These are phyloP conservation scores for Protea cynaroides DNA, from an alignment of 164 flowering plant species.

Conservation along the genomic window DNA sequence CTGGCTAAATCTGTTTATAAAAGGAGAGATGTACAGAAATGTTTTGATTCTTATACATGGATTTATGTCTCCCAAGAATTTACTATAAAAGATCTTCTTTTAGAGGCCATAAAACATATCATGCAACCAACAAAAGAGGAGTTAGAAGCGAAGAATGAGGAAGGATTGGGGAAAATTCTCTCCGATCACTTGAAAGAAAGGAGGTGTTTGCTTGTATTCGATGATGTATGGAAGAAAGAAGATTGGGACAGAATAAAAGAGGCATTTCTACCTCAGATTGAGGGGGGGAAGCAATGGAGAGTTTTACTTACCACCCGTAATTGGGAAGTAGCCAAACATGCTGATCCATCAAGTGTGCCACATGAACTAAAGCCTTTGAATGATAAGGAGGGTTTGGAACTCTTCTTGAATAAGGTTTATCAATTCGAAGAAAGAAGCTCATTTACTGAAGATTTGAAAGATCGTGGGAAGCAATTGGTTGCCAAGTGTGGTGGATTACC, in stretches of 20 bases:
- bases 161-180: background rate
- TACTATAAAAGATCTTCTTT: background rate
- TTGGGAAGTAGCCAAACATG: background rate
- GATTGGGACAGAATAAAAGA: background rate
- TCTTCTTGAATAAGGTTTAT: too few species aligned
- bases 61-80: slow-evolving; percentile 3
- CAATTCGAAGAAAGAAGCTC: background rate
- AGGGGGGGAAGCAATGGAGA: background rate
- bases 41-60: background rate
- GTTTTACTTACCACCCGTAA: background rate
- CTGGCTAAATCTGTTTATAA: slow-evolving; percentile 1
- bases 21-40: background rate
- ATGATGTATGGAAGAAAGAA: background rate
- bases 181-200: background rate
- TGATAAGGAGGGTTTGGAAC: too few species aligned
- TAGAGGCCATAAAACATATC: background rate
- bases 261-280: background rate
- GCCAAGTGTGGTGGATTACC: background rate
- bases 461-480: background rate
- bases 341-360: background rate
- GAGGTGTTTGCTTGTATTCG: background rate
- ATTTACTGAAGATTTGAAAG: background rate
- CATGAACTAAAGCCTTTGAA: background rate
- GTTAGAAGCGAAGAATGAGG: background rate
- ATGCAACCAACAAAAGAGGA: background rate